Base-by-base conservation (phyloP, 176 grass and related monocot species). In the Musa itinerans region DNA sequence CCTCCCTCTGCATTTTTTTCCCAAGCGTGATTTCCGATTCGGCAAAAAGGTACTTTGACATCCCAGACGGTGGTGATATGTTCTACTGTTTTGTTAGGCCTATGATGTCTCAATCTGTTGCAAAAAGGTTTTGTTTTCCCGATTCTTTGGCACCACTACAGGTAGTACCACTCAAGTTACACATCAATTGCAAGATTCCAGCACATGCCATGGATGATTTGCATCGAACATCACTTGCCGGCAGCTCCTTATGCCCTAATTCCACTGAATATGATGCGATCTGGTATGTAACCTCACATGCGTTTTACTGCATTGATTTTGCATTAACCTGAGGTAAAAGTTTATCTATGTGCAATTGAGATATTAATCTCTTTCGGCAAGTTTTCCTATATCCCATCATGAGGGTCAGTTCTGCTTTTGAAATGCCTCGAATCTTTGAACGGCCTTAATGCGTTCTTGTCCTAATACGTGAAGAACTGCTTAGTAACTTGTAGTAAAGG, bases 21-120 rank as follows among this genome's bases (percentile, higher is more conserved):
- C 93, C 71, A 97, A 90, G 79, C 90, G 90, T 73, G 90, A 97
- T 86, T 92, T 97, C 58, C 83, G 62, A 76, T 92, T 88, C 75
- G 87, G 87, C 85, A 97, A 92, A 76, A 90, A 90, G 86, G 93
- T 97, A 85, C 14, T 52, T 63, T 2, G 64, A 24, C 54, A 63
- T 74, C 72, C 80, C 10, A 76, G 48, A 81, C 9, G 19, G 13
- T 81, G 58, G 65, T 68, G 71, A 34, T 58, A 34, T 1, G 1
- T 75, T 57, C 26, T 13, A 57, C 54, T 72, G 63, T 48, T 51
- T 74, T 81, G 48, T 52, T 49, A 11, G 21, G 5, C 15, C 13
- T 0, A 52, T 23, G 1, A 52, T 79, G 16, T 63, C 43, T 63
- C 12, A 61, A 15, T 6, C 16, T 29, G 8, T 4, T 71, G 21